Base-by-base conservation (phyloP, 306 rosid genomes). In the Malus sylvestris region DNA sequence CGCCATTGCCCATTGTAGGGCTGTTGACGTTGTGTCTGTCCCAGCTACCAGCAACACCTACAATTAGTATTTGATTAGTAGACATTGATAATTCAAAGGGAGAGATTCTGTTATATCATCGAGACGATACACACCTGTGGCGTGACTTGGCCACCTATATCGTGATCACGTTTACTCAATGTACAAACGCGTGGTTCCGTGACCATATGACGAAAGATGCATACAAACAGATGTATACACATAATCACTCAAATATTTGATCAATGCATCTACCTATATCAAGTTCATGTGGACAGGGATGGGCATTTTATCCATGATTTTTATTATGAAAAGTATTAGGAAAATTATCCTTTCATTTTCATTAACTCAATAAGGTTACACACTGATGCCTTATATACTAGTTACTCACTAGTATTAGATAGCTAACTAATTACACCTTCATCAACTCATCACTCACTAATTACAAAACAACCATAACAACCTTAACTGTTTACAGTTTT, bases 1-100 rank as follows among this genome's bases (percentile, higher is more conserved):
- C 1, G 81, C 49, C 78, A 64, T 71, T 49, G 81, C 71, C 83
- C 86, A 79, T 27, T 75, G 78, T 22, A 79, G 5, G 14, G 83
- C 71, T 2, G 46, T 59, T 18, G 80, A 33, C 0, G 80, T 29
- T 5, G 80, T 70, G 25, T 75, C 83, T 13, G 45, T 75, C 35
- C 85, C 85, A 14, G 79, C 80, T 14, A 55, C 38, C 25, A 77
- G 55, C 23, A 82, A 7, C 13, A 62, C 44, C 85, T 77, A 19
- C 40, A 35, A 33, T 33, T 33, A 63, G 23, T 65, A 61, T 5
- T 5, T 61, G 15, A 61, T 12, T 13, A 62, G 40, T 29, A 7
- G 20, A 15, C 6, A 49, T 49, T 15, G 1, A 14, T 42, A 42
- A 2, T 42, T 42, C 45, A 42, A 9, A 42, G 12, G 45, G 45